Percentiles rank a stretch among this genome's conserved stretches.
These are phyloP conservation scores for Dacryopinax primogenitus DNA, from an alignment of 768 basidiomycete species.

Conservation along the genomic window DNA sequence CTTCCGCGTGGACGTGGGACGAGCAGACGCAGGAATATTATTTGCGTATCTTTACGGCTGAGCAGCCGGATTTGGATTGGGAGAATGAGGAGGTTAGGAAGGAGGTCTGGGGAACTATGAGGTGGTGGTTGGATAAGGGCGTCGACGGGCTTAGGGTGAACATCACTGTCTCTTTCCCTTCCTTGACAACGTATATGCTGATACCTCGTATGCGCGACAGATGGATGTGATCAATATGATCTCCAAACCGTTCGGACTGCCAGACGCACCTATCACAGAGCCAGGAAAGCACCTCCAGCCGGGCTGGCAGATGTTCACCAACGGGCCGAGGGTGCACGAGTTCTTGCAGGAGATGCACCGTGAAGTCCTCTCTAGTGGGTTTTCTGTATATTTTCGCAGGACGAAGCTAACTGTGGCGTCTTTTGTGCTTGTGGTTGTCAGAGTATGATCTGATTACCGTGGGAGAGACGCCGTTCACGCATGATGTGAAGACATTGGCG, in stretches of 20 bases:
- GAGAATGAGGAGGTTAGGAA: conserved; percentile 47
- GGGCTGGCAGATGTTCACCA: conserved; percentile 3
- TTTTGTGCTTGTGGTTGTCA: conserved; percentile 18
- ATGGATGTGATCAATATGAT: conserved; percentile 63
- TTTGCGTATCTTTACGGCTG: conserved; percentile 50
- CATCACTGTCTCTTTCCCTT: conserved; percentile 3
- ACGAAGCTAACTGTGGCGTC: background rate
- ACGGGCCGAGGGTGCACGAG: conserved; percentile 52
- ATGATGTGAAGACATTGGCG: conserved; percentile 39
- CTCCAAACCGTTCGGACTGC: conserved; percentile 48
- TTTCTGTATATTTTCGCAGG: background rate
- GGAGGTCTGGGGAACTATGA: conserved; percentile 51
- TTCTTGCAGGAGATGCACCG: conserved; percentile 53
- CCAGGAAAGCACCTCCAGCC: conserved; percentile 22
- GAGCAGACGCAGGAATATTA: conserved; percentile 54
- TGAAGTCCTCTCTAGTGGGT: conserved; percentile 47
- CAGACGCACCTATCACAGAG: conserved; percentile 49
- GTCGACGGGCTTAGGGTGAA: conserved; percentile 63
- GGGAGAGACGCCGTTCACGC: conserved; percentile 50
- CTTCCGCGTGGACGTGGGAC: conserved; percentile 59
- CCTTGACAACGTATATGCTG: background rate
- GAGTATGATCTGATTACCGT: conserved; percentile 50
- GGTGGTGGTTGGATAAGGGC: conserved; percentile 61
- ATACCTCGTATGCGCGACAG: conserved; percentile 24
- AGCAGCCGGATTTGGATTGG: conserved; percentile 72